Percentiles rank a stretch among this genome's conserved stretches.
phyloP scores from a whole-genome alignment of 108 stramenopile genomes.

The Craspedostauros australis region DNA sequence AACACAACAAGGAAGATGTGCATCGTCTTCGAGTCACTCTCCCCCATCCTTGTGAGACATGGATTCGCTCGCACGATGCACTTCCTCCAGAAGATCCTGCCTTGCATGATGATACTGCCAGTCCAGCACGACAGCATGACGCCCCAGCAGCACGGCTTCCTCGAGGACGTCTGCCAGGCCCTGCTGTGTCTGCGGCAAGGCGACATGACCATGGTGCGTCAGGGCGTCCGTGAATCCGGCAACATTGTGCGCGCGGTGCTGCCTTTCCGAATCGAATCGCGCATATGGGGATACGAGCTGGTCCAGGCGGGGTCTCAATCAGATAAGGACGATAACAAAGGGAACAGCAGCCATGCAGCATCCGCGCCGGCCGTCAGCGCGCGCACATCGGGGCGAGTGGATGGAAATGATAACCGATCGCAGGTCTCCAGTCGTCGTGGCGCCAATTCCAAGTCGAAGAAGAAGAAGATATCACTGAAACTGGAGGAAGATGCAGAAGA shows the following conservation, averaged over 20 bases:
- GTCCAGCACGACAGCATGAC: slow-evolving; percentile 11
- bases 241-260: slow-evolving; percentile 28
- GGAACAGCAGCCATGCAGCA: no score
- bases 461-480: slow-evolving; percentile 13
- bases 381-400: no score
- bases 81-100: slow-evolving; percentile 6
- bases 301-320: no score
- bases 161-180: slow-evolving; percentile 33
- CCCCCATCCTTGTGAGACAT: slow-evolving; percentile 20
- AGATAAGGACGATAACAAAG: no score
- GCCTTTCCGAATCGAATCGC: slow-evolving; percentile 15
- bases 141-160: slow-evolving; percentile 9
- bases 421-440: background rate
- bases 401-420: no score
- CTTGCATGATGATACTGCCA: slow-evolving; percentile 13
- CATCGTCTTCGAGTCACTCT: slow-evolving; percentile 17
- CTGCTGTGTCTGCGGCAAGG: slow-evolving; percentile 19
- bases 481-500: slow-evolving; percentile 8
- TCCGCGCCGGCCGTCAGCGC: no score
- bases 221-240: slow-evolving; percentile 27
- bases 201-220: slow-evolving; percentile 28
- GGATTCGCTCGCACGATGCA: slow-evolving; percentile 14
- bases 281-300: no score
- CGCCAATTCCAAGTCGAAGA: background rate
- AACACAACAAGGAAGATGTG: no score